A percentile compares a stretch with the other conserved stretches of the same genome.
These are phyloP conservation scores for Amesomyces nigricolor DNA, from an alignment of 2,329 filamentous ascomycete genomes.

Conservation along the genomic window DNA sequence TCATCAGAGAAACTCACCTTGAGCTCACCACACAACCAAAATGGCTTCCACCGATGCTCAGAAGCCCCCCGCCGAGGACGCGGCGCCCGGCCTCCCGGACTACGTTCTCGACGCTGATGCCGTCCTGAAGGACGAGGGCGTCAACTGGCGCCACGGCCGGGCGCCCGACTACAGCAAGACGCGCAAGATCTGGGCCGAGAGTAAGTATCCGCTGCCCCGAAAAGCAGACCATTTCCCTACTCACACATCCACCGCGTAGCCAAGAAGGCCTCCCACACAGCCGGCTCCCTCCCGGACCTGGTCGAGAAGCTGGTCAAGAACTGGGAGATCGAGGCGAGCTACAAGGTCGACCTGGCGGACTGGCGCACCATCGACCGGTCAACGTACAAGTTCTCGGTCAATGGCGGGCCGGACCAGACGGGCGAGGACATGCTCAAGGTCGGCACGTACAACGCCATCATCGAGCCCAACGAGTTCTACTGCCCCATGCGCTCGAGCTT, in stretches of 20 bases:
- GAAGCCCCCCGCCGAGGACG: neutral
- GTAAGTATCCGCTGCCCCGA: constrained; percentile 36
- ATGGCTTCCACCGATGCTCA: constrained; percentile 6
- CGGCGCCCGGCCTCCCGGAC: constrained; percentile 38
- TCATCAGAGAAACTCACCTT: neutral
- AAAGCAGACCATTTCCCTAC: too few species aligned
- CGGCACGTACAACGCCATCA: constrained; percentile 65
- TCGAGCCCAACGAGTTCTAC: constrained; percentile 59
- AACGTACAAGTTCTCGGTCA: constrained; percentile 59
- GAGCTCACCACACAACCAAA: neutral
- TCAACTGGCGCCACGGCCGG: constrained; percentile 54
- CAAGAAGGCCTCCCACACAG: constrained; percentile 50
- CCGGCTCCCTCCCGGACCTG: constrained; percentile 52
- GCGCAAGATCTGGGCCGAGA: constrained; percentile 51
- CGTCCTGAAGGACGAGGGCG: constrained; percentile 47
- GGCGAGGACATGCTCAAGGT: constrained; percentile 61
- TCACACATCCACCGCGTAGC: constrained; percentile 36
- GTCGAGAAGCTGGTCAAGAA: constrained; percentile 69
- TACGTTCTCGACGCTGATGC: constrained; percentile 55
- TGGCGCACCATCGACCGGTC: constrained; percentile 60
- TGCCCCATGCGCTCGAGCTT: constrained; percentile 57
- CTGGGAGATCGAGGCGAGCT: constrained; percentile 66
- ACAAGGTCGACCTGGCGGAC: constrained; percentile 55
- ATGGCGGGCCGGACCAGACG: constrained; percentile 51
- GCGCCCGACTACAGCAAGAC: constrained; percentile 62